Evolutionary conservation across 2,329 filamentous ascomycete species (phyloP).

Genomic region (Claviceps maximensis): DNA sequence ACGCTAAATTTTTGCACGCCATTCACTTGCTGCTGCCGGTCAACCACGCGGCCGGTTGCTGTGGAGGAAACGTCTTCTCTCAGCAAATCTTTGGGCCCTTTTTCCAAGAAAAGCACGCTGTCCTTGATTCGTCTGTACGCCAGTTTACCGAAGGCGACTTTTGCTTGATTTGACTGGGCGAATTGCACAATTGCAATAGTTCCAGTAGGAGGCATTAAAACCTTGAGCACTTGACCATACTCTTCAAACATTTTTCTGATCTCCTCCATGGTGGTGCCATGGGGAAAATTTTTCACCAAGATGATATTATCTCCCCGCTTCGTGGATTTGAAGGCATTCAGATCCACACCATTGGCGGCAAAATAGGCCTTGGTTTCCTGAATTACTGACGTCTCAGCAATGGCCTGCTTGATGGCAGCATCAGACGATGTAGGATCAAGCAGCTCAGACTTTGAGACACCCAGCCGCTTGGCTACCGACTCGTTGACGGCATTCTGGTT

Average conservation of each 20-base stretch:
- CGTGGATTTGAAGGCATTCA: conserved; percentile 78
- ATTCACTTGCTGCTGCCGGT: conserved; percentile 21
- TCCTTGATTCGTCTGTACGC: conserved; percentile 87
- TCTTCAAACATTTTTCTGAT: conserved; percentile 72
- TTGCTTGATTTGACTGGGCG: conserved; percentile 62
- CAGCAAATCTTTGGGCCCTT: conserved; percentile 78
- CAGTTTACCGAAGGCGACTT: conserved; percentile 69
- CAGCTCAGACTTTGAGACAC: conserved; percentile 80
- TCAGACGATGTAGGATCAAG: conserved; percentile 93
- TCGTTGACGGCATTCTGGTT: conserved; percentile 90
- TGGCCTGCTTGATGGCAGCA: conserved; percentile 88
- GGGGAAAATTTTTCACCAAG: conserved; percentile 89
- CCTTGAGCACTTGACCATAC: conserved; percentile 65
- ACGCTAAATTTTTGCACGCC: conserved; percentile 51
- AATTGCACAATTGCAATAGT: conserved; percentile 94
- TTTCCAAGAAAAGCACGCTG: conserved; percentile 84
- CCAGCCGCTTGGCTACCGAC: conserved; percentile 73
- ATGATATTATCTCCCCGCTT: conserved; percentile 79
- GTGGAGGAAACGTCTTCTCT: conserved; percentile 13
- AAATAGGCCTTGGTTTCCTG: conserved; percentile 95
- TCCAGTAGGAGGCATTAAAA: conserved; percentile 84
- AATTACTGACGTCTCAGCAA: conserved; percentile 91
- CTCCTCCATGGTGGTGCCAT: conserved; percentile 67
- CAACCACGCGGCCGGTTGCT: conserved; percentile 19
- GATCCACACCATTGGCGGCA: conserved; percentile 70